Evolutionary conservation across 495 filamentous ascomycete genomes (phyloP), one percentile per base, ranked within the genome.

Genomic region (Jackrogersella multiformis): DNA sequence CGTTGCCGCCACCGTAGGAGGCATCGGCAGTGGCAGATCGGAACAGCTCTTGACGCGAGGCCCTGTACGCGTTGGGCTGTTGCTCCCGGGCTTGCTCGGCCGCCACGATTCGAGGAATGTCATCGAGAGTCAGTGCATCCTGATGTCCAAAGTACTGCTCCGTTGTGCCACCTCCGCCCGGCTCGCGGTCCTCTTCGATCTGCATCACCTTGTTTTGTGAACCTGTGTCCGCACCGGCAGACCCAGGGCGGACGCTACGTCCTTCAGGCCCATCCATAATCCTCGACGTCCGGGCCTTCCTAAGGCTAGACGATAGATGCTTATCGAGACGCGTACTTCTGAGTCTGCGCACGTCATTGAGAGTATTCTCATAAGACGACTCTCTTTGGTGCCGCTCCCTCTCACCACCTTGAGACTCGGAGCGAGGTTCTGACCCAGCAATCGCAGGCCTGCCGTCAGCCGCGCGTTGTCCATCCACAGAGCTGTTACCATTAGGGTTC

Each of bases 31-130:
- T 78, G 24, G 88, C 61, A 74, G 89, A 77, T 83, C 89, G 72
- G 70, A 96, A 88, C 21, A 95, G 82, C 61, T 92, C 88, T 46
- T 89, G 88, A 32, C 92, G 87, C 62, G 84, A 89, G 63, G 87
- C 90, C 34, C 92, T 93, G 72, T 72, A 70, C 20, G 67, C 28
- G 36, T 92, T 96, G 15, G 93, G 89, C 55, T 93, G 87, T 74
- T 96, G 94, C 73, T 97, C 94, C 73, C 90, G 89, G 24, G 95
- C 94, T 79, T 98, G 95, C 70, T 97, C 92, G 7, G 94, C 92
- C 2, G 95, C 95, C 41, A 97, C 92, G 66, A 99, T 96, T 64
- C 94, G 85, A n/a, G 95, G 94, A 64, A 99, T 97, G 73, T 99
- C 95, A 76, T 98, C 95, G 57, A 99, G 80, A 4, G 93, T 97